Evolutionary conservation across 441 rosid species (phyloP), one percentile per base, ranked within the genome.

Genomic region (Gossypium davidsonii): DNA sequence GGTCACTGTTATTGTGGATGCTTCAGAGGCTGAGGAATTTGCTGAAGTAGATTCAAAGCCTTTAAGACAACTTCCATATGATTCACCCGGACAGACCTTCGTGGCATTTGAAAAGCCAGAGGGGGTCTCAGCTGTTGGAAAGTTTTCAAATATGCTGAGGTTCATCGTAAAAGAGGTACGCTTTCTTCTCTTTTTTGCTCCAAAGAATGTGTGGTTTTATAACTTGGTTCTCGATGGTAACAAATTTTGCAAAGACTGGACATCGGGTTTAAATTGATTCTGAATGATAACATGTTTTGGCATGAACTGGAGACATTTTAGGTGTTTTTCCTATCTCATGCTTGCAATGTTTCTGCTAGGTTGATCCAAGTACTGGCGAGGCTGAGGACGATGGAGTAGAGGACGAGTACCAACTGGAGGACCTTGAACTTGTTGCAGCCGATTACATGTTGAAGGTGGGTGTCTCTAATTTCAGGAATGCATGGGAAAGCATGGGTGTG

Each of bases 391-490:
- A 93, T 81, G 99, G 98, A n/a, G 95, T 90, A 11, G 98, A 95
- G 74, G 99, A 95, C 82, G 99, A 95, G 76, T 95, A 95, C 84
- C 99, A 93, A 82, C 87, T 95, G 39, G 99, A 95, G 87, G 99
- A 93, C 8, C 83, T 91, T 73, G 99, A 95, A 84, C 88, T 95
- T 75, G 91, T 88, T 60, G 79, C 98, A 63, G 98, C 96, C 12
- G 98, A 95, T 84, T 93, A 90, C 85, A 87, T 95, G 85, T 73
- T 83, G 81, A 90, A 85, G 78, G 92, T 92, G 3, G 88, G 87
- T 6, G 93, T 91, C 71, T 82, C 99, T 67, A 93, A 92, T 80
- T 95, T 95, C 87, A 82, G 94, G 67, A 92, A 89, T 81, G 98
- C 92, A 72, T 95, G 98, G 99, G 99, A 95, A 82, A 89, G 86